These are phyloP conservation scores for Beta vulgaris DNA, from an alignment of 148 eudicot genomes.

Conservation along the genomic window DNA sequence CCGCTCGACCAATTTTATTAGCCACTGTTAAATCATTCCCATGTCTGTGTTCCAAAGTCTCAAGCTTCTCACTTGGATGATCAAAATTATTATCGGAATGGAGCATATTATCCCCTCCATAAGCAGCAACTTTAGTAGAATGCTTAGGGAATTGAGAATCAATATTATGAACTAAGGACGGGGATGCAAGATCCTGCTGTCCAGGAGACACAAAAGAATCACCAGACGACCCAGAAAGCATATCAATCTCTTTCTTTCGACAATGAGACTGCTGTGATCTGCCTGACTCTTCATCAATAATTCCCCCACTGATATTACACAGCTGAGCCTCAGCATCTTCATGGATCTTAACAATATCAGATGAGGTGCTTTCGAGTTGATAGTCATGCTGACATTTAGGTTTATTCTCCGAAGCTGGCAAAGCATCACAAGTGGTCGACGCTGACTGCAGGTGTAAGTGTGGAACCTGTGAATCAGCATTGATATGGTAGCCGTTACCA, in stretches of 20 bases:
- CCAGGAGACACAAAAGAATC: conserved; percentile 33
- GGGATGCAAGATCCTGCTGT: conserved; percentile 34
- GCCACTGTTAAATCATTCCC: conserved; percentile 22
- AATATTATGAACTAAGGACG: conserved; percentile 26
- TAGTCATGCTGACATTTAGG: conserved; percentile 27
- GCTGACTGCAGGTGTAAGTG: conserved; percentile 25
- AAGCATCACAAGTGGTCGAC: conserved; percentile 20
- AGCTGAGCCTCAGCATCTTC: conserved; percentile 32
- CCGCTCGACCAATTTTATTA: conserved; percentile 22
- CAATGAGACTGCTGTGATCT: conserved; percentile 28
- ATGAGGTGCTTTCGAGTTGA: conserved; percentile 27
- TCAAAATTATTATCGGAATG: conserved; percentile 36
- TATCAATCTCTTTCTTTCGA: conserved; percentile 37
- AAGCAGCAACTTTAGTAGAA: conserved; percentile 23
- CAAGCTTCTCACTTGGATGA: conserved; percentile 29
- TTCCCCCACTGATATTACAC: conserved; percentile 21
- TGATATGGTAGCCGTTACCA: conserved; percentile 27
- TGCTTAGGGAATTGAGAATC: conserved; percentile 25
- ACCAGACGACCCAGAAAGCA: conserved; percentile 40
- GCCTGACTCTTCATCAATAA: conserved; percentile 31
- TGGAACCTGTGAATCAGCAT: conserved; percentile 27
- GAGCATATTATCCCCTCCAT: conserved; percentile 40
- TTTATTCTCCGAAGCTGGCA: conserved; percentile 24
- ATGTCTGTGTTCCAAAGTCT: conserved; percentile 30
- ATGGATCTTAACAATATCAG: conserved; percentile 27